Percentiles rank a stretch among this genome's conserved stretches.
Conservation (phyloP, 495 filamentous ascomycete species). For the Aspergillus nanangensis region DNA sequence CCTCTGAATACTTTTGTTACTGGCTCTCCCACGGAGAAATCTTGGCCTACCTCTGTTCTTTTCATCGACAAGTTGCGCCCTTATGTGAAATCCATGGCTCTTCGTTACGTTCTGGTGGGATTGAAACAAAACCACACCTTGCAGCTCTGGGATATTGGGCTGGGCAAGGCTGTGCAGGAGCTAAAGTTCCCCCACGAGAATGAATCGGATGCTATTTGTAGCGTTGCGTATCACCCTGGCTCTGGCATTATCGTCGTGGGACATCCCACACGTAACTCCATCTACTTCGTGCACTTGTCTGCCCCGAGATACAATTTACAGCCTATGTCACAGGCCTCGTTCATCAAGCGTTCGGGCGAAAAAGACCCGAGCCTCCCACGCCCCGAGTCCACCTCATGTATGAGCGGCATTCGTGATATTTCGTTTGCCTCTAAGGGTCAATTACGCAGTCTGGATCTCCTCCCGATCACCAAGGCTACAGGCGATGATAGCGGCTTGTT, state of each 20-base stretch:
- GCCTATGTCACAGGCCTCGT: conserved; percentile 78
- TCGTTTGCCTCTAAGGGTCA: conserved; percentile 85
- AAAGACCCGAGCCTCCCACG: conserved; percentile 72
- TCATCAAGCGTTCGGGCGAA: conserved; percentile 66
- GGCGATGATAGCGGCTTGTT: conserved; percentile 62
- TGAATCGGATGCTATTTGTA: conserved; percentile 95
- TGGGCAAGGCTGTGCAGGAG: conserved; percentile 93
- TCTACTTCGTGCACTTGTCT: conserved; percentile 94
- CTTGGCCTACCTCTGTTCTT: conserved; percentile 92
- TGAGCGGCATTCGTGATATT: conserved; percentile 92
- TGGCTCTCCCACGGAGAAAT: conserved; percentile 75
- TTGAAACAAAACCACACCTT: conserved; percentile 99
- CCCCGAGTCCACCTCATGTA: conserved; percentile 89
- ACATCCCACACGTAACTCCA: conserved; percentile 93
- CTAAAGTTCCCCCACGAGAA: conserved; percentile 94
- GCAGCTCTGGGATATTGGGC: conserved; percentile 96
- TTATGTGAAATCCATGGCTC: conserved; percentile 76
- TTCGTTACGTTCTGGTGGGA: conserved; percentile 92
- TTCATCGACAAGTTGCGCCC: conserved; percentile 93
- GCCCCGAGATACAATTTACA: conserved; percentile 83
- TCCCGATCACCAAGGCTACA: conserved; percentile 52
- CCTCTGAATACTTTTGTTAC: conserved; percentile 76
- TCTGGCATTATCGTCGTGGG: conserved; percentile 92
- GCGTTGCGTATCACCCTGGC: conserved; percentile 83
- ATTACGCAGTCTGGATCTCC: conserved; percentile 83